Evolutionary conservation across 2,329 filamentous ascomycete species (phyloP).

Genomic region (Mollisiaceae sp.): DNA sequence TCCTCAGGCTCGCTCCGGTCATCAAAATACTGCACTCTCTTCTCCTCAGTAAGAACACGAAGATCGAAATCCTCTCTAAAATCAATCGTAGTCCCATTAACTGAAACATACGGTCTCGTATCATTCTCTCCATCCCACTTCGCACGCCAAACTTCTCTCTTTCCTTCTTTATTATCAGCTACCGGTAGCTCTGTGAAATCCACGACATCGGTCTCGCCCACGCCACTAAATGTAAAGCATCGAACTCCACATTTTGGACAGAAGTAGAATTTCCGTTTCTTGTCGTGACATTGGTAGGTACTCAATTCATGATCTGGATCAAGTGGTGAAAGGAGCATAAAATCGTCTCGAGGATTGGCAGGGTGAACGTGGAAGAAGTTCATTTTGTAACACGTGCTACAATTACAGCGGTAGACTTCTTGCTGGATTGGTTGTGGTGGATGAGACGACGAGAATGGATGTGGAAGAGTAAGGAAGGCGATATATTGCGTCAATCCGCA

Average conservation of each 20-base stretch:
- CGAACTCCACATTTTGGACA: slow-evolving; percentile 52
- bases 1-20: slow-evolving; percentile 37
- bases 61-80: slow-evolving; percentile 39
- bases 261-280: slow-evolving; percentile 48
- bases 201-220: slow-evolving; percentile 40
- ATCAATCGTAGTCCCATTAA: slow-evolving; percentile 40
- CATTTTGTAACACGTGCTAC: slow-evolving; percentile 52
- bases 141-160: slow-evolving; percentile 38
- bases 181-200: slow-evolving; percentile 35
- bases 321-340: slow-evolving; percentile 51
- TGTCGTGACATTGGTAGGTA: slow-evolving; percentile 45
- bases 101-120: slow-evolving; percentile 37
- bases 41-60: slow-evolving; percentile 38
- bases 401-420: slow-evolving; percentile 48
- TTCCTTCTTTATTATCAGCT: slow-evolving; percentile 36
- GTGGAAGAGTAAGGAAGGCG: slow-evolving; percentile 49
- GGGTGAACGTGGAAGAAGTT: slow-evolving; percentile 51
- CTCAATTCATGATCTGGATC: slow-evolving; percentile 48
- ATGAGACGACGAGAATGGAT: slow-evolving; percentile 30
- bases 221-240: slow-evolving; percentile 48
- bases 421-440: slow-evolving; percentile 24
- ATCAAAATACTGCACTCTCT: slow-evolving; percentile 40
- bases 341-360: slow-evolving; percentile 46
- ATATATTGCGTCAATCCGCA: slow-evolving; percentile 52
- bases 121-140: slow-evolving; percentile 38